Conservation (phyloP, 129 eudicot genomes). For the sunflower (Helianthus annuus) region DNA sequence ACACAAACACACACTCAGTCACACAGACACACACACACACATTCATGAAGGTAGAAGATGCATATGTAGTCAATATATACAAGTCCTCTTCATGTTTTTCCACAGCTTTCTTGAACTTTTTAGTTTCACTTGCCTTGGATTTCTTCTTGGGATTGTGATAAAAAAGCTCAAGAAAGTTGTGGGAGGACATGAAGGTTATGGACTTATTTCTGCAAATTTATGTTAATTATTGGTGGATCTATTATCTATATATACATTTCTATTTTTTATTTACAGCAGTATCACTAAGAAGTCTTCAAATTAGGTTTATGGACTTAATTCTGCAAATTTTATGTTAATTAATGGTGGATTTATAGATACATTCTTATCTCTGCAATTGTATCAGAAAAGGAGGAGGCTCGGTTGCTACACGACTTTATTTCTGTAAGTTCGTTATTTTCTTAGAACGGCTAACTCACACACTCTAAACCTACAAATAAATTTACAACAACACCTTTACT, state of each 20-base stretch:
- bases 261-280: neutral
- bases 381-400: conserved; percentile 12
- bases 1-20: neutral
- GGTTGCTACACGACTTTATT: neutral
- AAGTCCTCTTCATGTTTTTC: conserved; percentile 65
- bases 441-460: too few species aligned
- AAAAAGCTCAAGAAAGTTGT: conserved; percentile 54
- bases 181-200: conserved; percentile 42
- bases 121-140: neutral
- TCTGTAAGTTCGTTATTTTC: neutral
- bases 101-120: conserved; percentile 98
- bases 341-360: neutral
- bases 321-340: neutral
- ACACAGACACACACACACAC: neutral
- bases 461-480: too few species aligned
- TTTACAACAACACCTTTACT: too few species aligned
- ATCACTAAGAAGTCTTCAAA: neutral
- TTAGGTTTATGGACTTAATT: neutral
- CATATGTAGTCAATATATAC: conserved; percentile 3
- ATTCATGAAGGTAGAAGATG: conserved; percentile 14
- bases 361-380: neutral
- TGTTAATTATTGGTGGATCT: neutral
- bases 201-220: conserved; percentile 29
- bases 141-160: neutral
- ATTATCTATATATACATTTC: neutral